These are phyloP conservation scores for Alternaria dauci DNA, from an alignment of 2,329 filamentous ascomycete genomes.

Conservation along the genomic window DNA sequence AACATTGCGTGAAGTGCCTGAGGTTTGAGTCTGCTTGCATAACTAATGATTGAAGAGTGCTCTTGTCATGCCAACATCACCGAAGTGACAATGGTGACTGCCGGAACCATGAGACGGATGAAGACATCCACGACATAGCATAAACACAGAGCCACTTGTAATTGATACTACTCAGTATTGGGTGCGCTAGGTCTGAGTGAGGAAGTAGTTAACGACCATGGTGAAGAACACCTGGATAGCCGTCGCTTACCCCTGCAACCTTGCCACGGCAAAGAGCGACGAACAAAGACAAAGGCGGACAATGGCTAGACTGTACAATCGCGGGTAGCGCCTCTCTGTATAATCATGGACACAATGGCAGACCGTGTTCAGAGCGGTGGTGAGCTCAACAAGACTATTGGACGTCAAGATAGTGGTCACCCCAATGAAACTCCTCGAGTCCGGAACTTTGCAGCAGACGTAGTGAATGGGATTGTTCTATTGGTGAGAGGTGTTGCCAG, in stretches of 20 bases:
- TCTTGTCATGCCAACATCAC: neutral
- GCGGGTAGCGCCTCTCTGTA: neutral
- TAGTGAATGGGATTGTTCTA: neutral
- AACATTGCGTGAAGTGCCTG: neutral
- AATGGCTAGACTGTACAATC: neutral
- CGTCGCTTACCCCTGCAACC: neutral
- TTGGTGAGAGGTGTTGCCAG: neutral
- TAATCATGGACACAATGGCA: neutral
- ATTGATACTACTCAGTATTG: neutral
- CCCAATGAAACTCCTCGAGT: neutral
- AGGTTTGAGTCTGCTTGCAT: neutral
- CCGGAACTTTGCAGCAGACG: neutral
- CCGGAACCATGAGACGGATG: neutral
- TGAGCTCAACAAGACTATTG: neutral
- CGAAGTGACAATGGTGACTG: neutral
- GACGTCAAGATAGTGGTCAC: neutral
- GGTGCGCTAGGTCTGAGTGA: neutral
- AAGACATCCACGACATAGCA: neutral
- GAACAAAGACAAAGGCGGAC: neutral
- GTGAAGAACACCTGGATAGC: neutral
- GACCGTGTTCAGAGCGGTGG: neutral
- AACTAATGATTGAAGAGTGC: neutral
- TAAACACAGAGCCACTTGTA: neutral
- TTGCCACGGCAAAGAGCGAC: neutral
- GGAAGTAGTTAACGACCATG: neutral